Evolutionary conservation across 176 grass and related monocot genomes (phyloP).

Genomic region (Pharus latifolius): DNA sequence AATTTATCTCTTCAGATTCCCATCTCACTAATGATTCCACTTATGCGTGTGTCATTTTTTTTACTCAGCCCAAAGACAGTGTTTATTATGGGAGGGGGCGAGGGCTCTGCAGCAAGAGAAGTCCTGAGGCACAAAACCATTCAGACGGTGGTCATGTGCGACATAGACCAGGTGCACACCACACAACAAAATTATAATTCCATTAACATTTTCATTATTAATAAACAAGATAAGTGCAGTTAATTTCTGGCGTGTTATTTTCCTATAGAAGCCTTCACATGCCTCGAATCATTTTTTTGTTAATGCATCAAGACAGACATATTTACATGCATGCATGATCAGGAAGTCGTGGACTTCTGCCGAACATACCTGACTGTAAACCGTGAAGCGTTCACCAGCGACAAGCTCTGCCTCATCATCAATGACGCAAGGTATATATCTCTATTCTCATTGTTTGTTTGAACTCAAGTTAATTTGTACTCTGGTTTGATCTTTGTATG

Average conservation of each 20-base stretch:
- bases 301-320: too few species aligned
- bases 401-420: constrained; percentile 68
- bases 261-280: not conserved
- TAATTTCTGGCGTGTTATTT: not conserved
- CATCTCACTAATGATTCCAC: too few species aligned
- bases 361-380: constrained; percentile 48
- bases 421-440: constrained; percentile 55
- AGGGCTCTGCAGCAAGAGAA: constrained; percentile 73
- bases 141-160: constrained; percentile 50
- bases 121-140: constrained; percentile 41
- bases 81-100: constrained; percentile 76
- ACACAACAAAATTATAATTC: not conserved
- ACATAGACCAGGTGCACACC: constrained; percentile 50
- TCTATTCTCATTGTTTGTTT: too few species aligned
- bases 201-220: not conserved
- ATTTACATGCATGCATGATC: not conserved
- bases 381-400: constrained; percentile 30
- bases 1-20: too few species aligned
- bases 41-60: too few species aligned
- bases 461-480: too few species aligned
- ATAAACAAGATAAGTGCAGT: not conserved
- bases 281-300: too few species aligned
- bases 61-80: constrained; percentile 54
- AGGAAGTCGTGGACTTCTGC: constrained; percentile 84
- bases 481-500: too few species aligned